These are phyloP conservation scores for Balamuthia mandrillaris DNA, from an alignment of 208 protist species.

Conservation along the genomic window DNA sequence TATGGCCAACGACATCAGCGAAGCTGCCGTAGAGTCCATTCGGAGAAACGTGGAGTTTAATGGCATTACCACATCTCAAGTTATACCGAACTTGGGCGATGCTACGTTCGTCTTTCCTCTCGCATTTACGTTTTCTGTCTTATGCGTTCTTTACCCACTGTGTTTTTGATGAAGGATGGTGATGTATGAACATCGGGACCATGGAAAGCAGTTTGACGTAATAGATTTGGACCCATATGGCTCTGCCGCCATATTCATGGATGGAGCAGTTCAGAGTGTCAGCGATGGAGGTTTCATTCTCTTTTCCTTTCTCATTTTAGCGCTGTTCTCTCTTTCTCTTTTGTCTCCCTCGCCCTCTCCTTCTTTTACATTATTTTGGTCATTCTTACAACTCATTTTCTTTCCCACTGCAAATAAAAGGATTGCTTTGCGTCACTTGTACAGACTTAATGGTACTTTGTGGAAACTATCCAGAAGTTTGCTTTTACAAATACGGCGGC, in stretches of 20 bases:
- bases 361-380: background rate
- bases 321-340: background rate
- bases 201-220: slow-evolving; percentile 88
- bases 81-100: slow-evolving; percentile 86
- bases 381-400: background rate
- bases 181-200: slow-evolving; percentile 76
- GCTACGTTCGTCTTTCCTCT: slow-evolving; percentile 58
- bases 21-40: slow-evolving; percentile 91
- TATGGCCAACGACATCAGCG: slow-evolving; percentile 96
- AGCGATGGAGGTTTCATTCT: slow-evolving; percentile 82
- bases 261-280: slow-evolving; percentile 90
- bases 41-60: slow-evolving; percentile 92
- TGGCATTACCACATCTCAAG: slow-evolving; percentile 71
- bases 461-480: slow-evolving; percentile 93
- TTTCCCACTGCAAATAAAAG: slow-evolving; percentile 6
- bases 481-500: slow-evolving; percentile 95
- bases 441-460: slow-evolving; percentile 97
- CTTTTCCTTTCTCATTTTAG: background rate
- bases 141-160: background rate
- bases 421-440: slow-evolving; percentile 95
- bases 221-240: slow-evolving; percentile 99
- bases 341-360: background rate
- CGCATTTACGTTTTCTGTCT: background rate
- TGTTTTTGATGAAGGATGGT: slow-evolving; percentile 42
- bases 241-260: slow-evolving; percentile 93